These are phyloP conservation scores for Eucalyptus erythrocorys DNA, from an alignment of 345 rosid genomes.

Conservation along the genomic window DNA sequence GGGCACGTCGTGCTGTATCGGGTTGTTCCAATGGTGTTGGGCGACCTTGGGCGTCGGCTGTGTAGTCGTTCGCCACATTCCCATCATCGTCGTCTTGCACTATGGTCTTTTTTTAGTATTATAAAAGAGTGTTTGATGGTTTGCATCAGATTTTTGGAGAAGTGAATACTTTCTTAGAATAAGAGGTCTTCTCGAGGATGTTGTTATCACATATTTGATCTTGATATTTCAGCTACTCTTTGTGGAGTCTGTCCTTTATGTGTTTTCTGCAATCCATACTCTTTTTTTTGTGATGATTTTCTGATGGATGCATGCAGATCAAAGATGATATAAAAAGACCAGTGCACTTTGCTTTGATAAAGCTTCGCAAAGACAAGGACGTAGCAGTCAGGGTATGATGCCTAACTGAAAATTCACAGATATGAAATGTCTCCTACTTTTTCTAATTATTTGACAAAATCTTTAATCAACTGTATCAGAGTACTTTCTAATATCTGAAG, in stretches of 20 bases:
- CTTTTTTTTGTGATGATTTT: too few species aligned
- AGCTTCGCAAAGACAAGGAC: conserved; percentile 69
- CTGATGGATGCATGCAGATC: too few species aligned
- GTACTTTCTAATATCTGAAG: conserved; percentile 8
- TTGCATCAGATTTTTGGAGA: not conserved
- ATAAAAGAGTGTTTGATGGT: not conserved
- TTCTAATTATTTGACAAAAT: not conserved
- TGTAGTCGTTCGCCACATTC: too few species aligned
- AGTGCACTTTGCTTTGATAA: conserved; percentile 79
- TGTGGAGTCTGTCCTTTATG: too few species aligned
- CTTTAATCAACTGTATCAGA: not conserved
- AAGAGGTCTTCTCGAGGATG: not conserved
- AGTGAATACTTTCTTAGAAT: not conserved
- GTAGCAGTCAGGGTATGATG: conserved; percentile 74
- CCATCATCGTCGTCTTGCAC: too few species aligned
- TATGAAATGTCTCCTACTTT: not conserved
- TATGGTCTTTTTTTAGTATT: not conserved
- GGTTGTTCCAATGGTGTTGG: too few species aligned
- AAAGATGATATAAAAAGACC: too few species aligned
- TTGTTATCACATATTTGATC: not conserved
- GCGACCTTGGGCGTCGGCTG: too few species aligned
- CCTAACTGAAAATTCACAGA: not conserved
- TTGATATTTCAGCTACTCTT: not conserved
- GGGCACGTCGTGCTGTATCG: too few species aligned
- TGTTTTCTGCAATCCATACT: too few species aligned